These are phyloP conservation scores for Cutaneotrichosporon curvatum DNA, from an alignment of 1,284 basidiomycete species.

Conservation along the genomic window DNA sequence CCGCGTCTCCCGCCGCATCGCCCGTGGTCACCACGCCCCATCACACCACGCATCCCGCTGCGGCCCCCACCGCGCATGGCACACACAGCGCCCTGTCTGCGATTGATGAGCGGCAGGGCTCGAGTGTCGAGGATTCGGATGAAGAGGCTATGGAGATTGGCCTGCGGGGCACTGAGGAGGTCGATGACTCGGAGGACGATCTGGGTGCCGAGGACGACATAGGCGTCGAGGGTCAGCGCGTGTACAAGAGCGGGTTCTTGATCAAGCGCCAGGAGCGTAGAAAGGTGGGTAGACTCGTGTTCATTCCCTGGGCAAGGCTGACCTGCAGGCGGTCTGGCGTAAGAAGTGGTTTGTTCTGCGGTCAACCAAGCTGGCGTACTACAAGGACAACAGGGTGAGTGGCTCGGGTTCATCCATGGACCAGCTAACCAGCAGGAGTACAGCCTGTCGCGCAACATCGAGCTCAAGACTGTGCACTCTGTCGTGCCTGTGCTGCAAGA, in stretches of 20 bases:
- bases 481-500: constrained; percentile 65
- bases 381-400: constrained; percentile 71
- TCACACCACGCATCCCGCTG: no score
- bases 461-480: constrained; percentile 81
- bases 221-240: constrained; percentile 56
- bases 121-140: neutral
- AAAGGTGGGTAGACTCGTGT: constrained; percentile 57
- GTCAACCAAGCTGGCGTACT: constrained; percentile 86
- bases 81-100: constrained; percentile 24
- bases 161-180: constrained; percentile 48
- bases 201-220: constrained; percentile 41
- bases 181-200: constrained; percentile 56
- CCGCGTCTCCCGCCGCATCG: constrained; percentile 17
- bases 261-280: constrained; percentile 94
- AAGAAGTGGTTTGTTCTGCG: constrained; percentile 97
- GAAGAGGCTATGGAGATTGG: neutral
- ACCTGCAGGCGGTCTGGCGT: constrained; percentile 62
- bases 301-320: neutral
- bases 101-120: constrained; percentile 23
- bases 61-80: no score
- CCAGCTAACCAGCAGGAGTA: constrained; percentile 57
- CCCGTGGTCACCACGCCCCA: constrained; percentile 11
- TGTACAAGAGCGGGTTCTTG: constrained; percentile 84
- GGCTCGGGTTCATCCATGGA: neutral
- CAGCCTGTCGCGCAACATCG: constrained; percentile 80